A percentile compares a stretch with the other conserved stretches of the same genome.
Evolutionary conservation across 2,329 filamentous ascomycete genomes (phyloP).

Genomic region (Fusarium tanahbumbuense): DNA sequence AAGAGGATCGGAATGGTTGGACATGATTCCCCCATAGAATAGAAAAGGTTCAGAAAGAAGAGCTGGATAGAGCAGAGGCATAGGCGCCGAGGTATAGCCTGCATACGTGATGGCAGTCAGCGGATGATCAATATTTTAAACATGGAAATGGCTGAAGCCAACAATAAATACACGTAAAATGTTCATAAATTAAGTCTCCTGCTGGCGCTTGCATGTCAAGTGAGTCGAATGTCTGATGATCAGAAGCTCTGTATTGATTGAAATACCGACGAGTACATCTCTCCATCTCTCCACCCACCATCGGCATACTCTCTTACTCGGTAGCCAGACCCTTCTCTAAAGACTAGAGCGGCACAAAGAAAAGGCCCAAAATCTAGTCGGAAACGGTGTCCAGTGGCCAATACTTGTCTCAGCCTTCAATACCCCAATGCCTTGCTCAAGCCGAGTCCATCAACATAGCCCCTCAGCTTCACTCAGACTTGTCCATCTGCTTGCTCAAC

Average conservation of each 20-base stretch:
- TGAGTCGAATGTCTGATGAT: neutral
- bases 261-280: neutral
- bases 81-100: neutral
- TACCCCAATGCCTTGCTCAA: neutral
- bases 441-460: neutral
- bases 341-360: neutral
- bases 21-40: conserved; percentile 15
- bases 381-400: neutral
- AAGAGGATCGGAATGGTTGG: neutral
- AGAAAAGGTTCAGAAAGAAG: neutral
- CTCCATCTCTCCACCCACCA: neutral
- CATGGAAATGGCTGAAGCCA: neutral
- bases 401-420: neutral
- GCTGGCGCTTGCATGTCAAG: neutral
- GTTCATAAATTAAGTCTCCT: neutral
- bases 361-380: neutral
- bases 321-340: neutral
- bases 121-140: neutral
- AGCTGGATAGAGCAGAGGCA: neutral
- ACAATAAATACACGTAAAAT: neutral
- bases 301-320: neutral
- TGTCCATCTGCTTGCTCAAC: neutral
- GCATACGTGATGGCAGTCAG: neutral
- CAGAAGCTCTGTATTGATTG: neutral
- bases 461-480: neutral